Percentiles rank a stretch among this genome's conserved stretches.
Evolutionary conservation across 106 monocot genomes (phyloP).

Genomic region (Acorus calamus): DNA sequence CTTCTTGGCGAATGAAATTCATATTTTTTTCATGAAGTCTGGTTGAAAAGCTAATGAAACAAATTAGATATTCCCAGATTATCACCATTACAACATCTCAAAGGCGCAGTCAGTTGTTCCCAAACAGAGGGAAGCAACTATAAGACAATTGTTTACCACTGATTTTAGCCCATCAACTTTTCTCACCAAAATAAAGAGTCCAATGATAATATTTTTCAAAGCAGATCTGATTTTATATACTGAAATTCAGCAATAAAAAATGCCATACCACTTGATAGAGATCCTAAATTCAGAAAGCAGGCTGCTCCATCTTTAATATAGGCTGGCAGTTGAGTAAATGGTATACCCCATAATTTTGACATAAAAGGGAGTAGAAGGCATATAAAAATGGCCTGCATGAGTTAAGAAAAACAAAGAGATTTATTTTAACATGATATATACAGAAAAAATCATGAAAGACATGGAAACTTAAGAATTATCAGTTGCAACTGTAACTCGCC

Average conservation of each 20-base stretch:
- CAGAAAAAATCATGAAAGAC: too few species aligned
- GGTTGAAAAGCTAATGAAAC: too few species aligned
- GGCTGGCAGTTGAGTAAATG: conserved; percentile 62
- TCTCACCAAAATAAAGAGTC: too few species aligned
- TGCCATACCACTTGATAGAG: conserved; percentile 53
- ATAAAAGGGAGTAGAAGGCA: conserved; percentile 80
- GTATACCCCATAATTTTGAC: conserved; percentile 91
- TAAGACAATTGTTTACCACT: too few species aligned
- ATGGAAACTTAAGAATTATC: background rate
- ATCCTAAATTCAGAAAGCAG: conserved; percentile 86
- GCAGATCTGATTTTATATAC: background rate
- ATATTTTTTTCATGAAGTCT: too few species aligned
- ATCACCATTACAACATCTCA: too few species aligned
- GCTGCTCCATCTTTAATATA: conserved; percentile 82
- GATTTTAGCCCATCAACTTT: too few species aligned
- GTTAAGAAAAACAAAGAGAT: background rate
- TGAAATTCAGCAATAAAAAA: background rate
- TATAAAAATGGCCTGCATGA: conserved; percentile 75
- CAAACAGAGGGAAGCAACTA: too few species aligned
- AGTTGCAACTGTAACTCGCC: background rate
- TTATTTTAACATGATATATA: too few species aligned
- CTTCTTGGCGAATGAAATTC: too few species aligned
- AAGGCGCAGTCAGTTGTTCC: too few species aligned
- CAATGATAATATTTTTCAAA: background rate
- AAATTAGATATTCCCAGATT: too few species aligned